These are phyloP conservation scores for Irpex rosettiformis DNA, from an alignment of 1,284 basidiomycete species.

Conservation along the genomic window DNA sequence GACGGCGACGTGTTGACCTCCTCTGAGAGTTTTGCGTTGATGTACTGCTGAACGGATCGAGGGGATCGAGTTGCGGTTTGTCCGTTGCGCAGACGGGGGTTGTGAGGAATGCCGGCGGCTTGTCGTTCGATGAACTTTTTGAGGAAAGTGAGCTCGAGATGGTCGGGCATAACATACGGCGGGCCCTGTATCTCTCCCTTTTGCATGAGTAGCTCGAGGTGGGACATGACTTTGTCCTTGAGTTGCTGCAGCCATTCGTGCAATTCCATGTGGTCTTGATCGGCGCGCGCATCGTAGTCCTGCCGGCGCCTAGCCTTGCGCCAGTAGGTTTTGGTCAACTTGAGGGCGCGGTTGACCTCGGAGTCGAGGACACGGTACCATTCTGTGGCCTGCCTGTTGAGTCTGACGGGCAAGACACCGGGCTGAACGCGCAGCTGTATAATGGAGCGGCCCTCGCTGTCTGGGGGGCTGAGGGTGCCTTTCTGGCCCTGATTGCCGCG, in stretches of 20 bases:
- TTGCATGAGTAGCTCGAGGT: slow-evolving; percentile 78
- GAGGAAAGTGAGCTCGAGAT: slow-evolving; percentile 70
- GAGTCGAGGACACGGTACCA: slow-evolving; percentile 74
- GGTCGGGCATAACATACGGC: slow-evolving; percentile 74
- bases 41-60: slow-evolving; percentile 20
- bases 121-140: slow-evolving; percentile 78
- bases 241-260: slow-evolving; percentile 81
- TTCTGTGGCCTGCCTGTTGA: slow-evolving; percentile 71
- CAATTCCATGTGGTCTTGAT: slow-evolving; percentile 82
- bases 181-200: slow-evolving; percentile 80
- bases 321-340: slow-evolving; percentile 81
- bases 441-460: slow-evolving; percentile 64
- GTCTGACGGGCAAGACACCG: slow-evolving; percentile 67
- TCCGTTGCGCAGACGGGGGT: slow-evolving; percentile 62
- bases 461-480: slow-evolving; percentile 63
- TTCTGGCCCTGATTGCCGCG: slow-evolving; percentile 81
- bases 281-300: slow-evolving; percentile 76
- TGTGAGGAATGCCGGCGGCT: slow-evolving; percentile 65
- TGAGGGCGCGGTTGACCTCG: slow-evolving; percentile 73
- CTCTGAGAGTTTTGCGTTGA: slow-evolving; percentile 20
- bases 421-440: slow-evolving; percentile 77
- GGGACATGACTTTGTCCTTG: slow-evolving; percentile 82
- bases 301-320: slow-evolving; percentile 71
- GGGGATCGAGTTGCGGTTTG: slow-evolving; percentile 20
- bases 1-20: slow-evolving; percentile 20